phyloP scores from a whole-genome alignment of 2,329 filamentous ascomycete genomes.

The Cytospora leucostoma region DNA sequence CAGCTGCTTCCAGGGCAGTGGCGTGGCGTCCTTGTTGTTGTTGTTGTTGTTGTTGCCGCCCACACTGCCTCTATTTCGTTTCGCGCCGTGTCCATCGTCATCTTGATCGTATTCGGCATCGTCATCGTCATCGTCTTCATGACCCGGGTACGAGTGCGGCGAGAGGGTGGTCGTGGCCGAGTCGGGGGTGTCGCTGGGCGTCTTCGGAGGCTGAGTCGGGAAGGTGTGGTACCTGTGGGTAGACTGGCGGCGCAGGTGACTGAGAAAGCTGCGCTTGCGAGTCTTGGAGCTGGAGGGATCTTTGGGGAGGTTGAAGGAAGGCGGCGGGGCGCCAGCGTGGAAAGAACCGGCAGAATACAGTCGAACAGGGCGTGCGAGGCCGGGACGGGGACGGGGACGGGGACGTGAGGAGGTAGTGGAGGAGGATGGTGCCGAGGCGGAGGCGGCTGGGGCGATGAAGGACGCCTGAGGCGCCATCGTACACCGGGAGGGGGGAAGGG shows the following conservation, averaged over 20 bases:
- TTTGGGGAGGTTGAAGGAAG: constrained; percentile 36
- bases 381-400: constrained; percentile 17
- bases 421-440: constrained; percentile 2
- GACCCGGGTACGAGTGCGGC: constrained; percentile 32
- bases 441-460: constrained; percentile 12
- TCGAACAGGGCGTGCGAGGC: constrained; percentile 19
- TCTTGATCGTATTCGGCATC: background rate
- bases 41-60: constrained; percentile 29
- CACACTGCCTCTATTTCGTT: constrained; percentile 25
- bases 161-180: constrained; percentile 27
- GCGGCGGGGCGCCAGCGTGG: constrained; percentile 54
- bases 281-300: constrained; percentile 25
- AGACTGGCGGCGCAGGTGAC: constrained; percentile 41
- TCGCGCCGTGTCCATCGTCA: background rate
- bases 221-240: constrained; percentile 77
- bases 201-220: constrained; percentile 71
- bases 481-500: background rate
- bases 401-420: background rate
- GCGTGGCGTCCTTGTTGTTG: constrained; percentile 57
- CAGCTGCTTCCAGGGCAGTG: constrained; percentile 81
- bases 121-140: constrained; percentile 2
- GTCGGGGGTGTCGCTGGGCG: constrained; percentile 56
- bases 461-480: constrained; percentile 17
- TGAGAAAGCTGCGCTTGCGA: constrained; percentile 21
- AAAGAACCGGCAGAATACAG: constrained; percentile 49